Evolutionary conservation across 2,329 filamentous ascomycete species (phyloP).

Genomic region (Penicillium sp.): DNA sequence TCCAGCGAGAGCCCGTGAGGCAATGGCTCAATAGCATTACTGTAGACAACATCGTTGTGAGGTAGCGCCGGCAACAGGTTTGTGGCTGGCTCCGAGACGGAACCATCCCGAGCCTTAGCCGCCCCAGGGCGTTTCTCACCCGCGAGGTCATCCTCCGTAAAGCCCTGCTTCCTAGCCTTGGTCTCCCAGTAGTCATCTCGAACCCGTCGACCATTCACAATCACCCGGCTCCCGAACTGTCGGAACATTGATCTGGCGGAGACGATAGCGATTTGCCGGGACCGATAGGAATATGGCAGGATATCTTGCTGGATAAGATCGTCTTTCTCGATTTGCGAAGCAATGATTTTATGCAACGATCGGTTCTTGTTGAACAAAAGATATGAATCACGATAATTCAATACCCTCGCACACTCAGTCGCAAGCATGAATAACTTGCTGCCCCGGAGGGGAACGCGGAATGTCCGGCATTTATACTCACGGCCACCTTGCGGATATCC

Average conservation of each 20-base stretch:
- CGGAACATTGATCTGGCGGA: constrained; percentile 98
- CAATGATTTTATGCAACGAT: constrained; percentile 96
- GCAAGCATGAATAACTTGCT: constrained; percentile 98
- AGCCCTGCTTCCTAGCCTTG: constrained; percentile 95
- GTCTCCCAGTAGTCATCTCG: constrained; percentile 99
- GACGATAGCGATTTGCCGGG: constrained; percentile 97
- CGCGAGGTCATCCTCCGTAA: constrained; percentile 92
- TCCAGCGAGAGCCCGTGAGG: constrained; percentile 70
- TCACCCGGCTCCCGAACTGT: constrained; percentile 93
- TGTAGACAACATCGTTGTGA: constrained; percentile 86
- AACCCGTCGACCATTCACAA: constrained; percentile 83
- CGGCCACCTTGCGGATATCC: constrained; percentile 79
- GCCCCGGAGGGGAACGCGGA: constrained; percentile 84
- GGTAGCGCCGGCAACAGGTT: constrained; percentile 61
- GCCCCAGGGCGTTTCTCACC: constrained; percentile 95
- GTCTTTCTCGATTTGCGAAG: constrained; percentile 92
- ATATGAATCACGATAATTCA: constrained; percentile 97
- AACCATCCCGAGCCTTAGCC: constrained; percentile 81
- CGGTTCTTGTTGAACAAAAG: constrained; percentile 98
- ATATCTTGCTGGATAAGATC: constrained; percentile 94
- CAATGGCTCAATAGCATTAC: constrained; percentile 68
- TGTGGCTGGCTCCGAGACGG: constrained; percentile 65
- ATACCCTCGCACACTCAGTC: constrained; percentile 90
- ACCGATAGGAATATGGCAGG: constrained; percentile 93
- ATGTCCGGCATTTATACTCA: constrained; percentile 90